Base-by-base conservation (phyloP, 1,284 basidiomycete species). In the Exsudoporus floridanus region DNA sequence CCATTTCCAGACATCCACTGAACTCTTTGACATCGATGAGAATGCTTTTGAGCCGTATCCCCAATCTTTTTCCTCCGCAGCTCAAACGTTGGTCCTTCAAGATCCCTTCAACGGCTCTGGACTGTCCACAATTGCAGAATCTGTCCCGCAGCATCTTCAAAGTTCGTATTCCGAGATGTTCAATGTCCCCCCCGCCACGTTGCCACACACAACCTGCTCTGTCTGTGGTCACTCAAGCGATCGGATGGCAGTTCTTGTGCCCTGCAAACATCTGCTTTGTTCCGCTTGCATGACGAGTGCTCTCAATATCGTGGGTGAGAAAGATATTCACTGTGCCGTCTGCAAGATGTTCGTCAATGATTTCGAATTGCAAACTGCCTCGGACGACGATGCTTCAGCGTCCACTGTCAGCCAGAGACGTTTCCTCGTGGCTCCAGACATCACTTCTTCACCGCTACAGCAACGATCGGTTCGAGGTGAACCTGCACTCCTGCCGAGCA, bases 291-390 rank as follows among this genome's bases (percentile, higher is more conserved):
- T 92, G 50, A 91, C 90, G 1, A 89, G 87, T 49, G 86, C 88
- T 5, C 74, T 92, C 49, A 91, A 92, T 60, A 90, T 91, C 50
- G 88, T 90, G 21, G 88, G 88, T 8, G 89, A 91, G 68, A 91
- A 90, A 66, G 85, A 87, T 57, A 89, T 91, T 82, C 80, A 84
- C 54, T 91, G 88, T 56, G 84, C 86, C 13, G 84, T 88, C 40
- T 91, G 88, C 70, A 83, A 83, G 58, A 70, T 70, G 34, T 78
- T 80, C 40, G 87, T 91, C 25, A 75, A 75, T 31, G 82, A 87
- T 65, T 91, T 91, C 66, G 79, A 81, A 50, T 70, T 90, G 31
- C 64, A 67, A 54, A 39, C 45, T 19, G 35, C 49, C n/a, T 56
- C 52, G 55, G 59, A 55, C 19, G 55, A 65, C n/a, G 64, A 60